A percentile compares a stretch with the other conserved stretches of the same genome.
Conservation (phyloP, 345 rosid genomes). For the Pugionium dolabratum region DNA sequence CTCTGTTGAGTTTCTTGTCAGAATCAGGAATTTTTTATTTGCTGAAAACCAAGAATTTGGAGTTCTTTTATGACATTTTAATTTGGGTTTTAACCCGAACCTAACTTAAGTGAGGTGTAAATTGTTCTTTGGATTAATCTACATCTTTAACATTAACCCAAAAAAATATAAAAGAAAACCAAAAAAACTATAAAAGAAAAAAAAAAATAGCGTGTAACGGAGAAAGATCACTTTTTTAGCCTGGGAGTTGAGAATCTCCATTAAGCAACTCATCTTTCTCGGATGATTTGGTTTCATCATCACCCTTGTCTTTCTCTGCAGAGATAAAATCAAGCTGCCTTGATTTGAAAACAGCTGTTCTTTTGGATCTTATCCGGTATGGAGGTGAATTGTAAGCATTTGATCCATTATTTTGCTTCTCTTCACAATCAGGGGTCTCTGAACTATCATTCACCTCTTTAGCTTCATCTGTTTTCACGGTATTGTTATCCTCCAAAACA, state of each 20-base stretch:
- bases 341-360: constrained; percentile 77
- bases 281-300: constrained; percentile 44
- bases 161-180: constrained; percentile 1
- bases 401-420: constrained; percentile 39
- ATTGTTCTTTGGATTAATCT: constrained; percentile 17
- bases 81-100: not conserved
- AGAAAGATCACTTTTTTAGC: not conserved
- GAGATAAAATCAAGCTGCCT: constrained; percentile 83
- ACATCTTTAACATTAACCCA: constrained; percentile 20
- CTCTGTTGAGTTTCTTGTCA: too few relatives aligned
- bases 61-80: not conserved
- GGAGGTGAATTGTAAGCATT: constrained; percentile 79
- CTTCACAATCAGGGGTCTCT: constrained; percentile 48
- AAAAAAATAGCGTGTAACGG: constrained; percentile 8
- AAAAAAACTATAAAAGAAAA: not conserved
- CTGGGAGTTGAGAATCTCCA: constrained; percentile 20
- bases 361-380: constrained; percentile 74
- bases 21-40: too few relatives aligned
- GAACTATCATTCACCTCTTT: constrained; percentile 42
- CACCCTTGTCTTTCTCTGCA: constrained; percentile 48
- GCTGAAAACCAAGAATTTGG: too few relatives aligned
- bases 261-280: constrained; percentile 33
- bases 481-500: constrained; percentile 38
- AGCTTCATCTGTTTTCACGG: constrained; percentile 35
- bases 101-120: constrained; percentile 12